Evolutionary conservation across 345 rosid species (phyloP), one percentile per base, ranked within the genome.

Genomic region (Kernera saxatilis): DNA sequence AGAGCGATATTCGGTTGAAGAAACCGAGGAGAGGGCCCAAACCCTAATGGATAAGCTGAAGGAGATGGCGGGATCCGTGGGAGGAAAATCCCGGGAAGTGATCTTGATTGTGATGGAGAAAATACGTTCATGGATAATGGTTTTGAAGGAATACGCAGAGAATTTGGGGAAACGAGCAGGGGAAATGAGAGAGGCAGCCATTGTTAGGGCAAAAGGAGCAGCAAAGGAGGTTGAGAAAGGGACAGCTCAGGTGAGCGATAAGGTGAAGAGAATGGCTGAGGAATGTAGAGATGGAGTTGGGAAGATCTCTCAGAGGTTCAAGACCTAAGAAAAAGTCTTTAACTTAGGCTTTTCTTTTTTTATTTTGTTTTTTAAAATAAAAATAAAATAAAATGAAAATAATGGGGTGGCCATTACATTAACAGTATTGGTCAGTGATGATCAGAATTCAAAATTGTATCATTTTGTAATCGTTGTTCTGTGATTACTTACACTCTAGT

Each of bases 21-120:
- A 78, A 77, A 83, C 92, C 22, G 87, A 82, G 29, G 73, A 63
- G 77, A 82, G 97, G 64, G 90, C 86, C 37, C 83, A 88, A 71
- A 86, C 75, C 2, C 60, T 94, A 46, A 81, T 79, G 70, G 79
- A 71, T 48, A 85, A 87, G 84, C 89, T 91, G 57, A 87, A 81
- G 81, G 73, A 41, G 50, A 79, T 91, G 83, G 88, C 87, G 2
- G 60, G 61, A 13, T 44, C 78, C 15, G 87, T 84, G 27, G 62
- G 19, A 54, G 89, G 83, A 53, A 89, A 81, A 30, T 84, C 96
- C 8, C 81, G 77, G 73, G 88, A 78, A 64, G 68, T 83, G 39
- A 88, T 94, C 37, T 39, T 66, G 51, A 67, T 55, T 35, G 79
- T 91, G 68, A 71, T 89, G 30, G 71, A 81, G 58, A 86, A 70